Percentiles rank a stretch among this genome's conserved stretches.
Conservation (phyloP, 495 filamentous ascomycete genomes). For the Letharia lupina region DNA sequence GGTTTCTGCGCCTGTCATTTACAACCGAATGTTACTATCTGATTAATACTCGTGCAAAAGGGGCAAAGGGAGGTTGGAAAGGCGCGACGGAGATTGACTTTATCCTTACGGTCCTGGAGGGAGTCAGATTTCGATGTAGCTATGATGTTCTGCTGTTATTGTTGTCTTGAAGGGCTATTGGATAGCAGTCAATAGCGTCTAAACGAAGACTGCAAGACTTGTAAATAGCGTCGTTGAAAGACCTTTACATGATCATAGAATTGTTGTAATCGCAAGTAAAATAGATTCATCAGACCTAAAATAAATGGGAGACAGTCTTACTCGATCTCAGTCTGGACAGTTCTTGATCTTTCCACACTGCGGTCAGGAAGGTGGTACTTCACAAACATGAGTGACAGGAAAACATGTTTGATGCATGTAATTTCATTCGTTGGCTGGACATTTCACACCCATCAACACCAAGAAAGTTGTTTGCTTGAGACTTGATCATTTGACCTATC, state of each 20-base stretch:
- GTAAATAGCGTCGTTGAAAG: constrained; percentile 4
- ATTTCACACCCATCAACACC: too few species aligned
- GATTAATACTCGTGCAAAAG: constrained; percentile 13
- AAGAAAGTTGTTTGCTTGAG: neutral
- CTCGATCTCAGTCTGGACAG: neutral
- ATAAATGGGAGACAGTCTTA: neutral
- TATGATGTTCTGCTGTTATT: constrained; percentile 18
- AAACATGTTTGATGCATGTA: neutral
- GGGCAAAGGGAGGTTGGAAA: constrained; percentile 3
- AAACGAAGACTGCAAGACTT: constrained; percentile 6
- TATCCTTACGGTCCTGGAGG: neutral
- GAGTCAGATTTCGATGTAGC: constrained; percentile 16
- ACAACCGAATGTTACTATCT: neutral
- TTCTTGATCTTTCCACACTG: neutral
- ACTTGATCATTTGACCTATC: neutral
- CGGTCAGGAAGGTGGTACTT: neutral
- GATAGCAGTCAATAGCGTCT: constrained; percentile 11
- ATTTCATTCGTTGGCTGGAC: neutral
- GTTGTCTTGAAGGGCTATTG: constrained; percentile 6
- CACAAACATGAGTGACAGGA: neutral
- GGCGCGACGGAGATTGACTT: constrained; percentile 1
- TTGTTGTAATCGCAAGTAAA: too few species aligned
- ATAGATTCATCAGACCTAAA: neutral
- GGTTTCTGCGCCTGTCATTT: neutral
- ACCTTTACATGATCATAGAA: neutral